Conservation (phyloP, 2,329 filamentous ascomycete species). For the Cladosporium halotolerans region DNA sequence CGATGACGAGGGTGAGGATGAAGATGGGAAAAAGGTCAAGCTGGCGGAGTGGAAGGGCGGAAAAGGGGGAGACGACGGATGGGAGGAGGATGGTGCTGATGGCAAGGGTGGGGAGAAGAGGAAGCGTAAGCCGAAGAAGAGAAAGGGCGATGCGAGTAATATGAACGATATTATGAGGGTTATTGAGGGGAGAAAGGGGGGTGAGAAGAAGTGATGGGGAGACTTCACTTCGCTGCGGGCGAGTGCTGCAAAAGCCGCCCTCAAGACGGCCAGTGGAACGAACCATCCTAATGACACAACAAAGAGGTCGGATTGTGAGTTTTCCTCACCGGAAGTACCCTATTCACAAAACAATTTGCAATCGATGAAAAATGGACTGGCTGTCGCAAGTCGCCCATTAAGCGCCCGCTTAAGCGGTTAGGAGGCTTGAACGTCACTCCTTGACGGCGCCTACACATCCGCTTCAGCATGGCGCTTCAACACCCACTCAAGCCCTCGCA, state of each 20-base stretch:
- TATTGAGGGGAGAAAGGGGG: conserved; percentile 26
- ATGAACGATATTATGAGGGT: conserved; percentile 29
- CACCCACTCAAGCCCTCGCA: background rate
- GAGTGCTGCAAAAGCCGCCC: background rate
- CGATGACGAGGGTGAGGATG: conserved; percentile 72
- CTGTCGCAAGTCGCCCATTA: background rate
- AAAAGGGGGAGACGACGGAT: conserved; percentile 31
- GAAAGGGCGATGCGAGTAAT: conserved; percentile 39
- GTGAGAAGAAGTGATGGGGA: conserved; percentile 21
- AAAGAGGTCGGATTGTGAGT: too few relatives aligned
- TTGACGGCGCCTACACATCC: background rate
- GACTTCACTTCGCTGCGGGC: background rate
- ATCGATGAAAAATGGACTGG: too few relatives aligned
- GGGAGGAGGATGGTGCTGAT: conserved; percentile 43
- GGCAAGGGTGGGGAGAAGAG: conserved; percentile 65
- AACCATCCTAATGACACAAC: too few relatives aligned
- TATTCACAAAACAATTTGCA: too few relatives aligned
- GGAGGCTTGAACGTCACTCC: background rate
- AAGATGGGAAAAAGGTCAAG: conserved; percentile 52
- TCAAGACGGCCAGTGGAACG: too few relatives aligned
- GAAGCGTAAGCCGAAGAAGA: conserved; percentile 67
- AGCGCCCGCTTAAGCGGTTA: conserved; percentile 7
- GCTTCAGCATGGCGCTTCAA: background rate
- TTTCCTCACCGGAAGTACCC: too few relatives aligned
- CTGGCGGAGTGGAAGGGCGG: conserved; percentile 58